Evolutionary conservation across 2,329 filamentous ascomycete species (phyloP).

Genomic region (Paecilomyces formosus): DNA sequence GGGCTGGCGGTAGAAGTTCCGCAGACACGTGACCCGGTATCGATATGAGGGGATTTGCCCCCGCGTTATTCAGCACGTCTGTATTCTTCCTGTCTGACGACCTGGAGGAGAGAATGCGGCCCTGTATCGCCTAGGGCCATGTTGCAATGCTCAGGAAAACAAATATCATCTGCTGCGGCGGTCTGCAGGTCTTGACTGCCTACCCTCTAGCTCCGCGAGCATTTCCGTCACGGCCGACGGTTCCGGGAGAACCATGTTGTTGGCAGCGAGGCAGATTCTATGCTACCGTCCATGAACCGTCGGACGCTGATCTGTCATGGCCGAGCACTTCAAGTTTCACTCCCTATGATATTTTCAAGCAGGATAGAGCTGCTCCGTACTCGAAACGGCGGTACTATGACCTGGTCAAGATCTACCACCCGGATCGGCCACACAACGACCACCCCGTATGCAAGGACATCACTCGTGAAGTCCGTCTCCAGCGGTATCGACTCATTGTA

Average conservation of each 20-base stretch:
- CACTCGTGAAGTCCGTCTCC: conserved; percentile 59
- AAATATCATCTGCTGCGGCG: conserved; percentile 29
- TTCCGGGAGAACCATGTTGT: conserved; percentile 7
- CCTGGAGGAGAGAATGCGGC: background rate
- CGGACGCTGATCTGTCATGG: conserved; percentile 29
- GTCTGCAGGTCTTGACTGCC: conserved; percentile 26
- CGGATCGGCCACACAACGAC: conserved; percentile 56
- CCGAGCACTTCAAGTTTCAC: conserved; percentile 46
- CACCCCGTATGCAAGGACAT: conserved; percentile 39
- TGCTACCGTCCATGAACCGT: conserved; percentile 24
- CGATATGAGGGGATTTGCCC: background rate
- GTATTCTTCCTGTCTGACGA: background rate
- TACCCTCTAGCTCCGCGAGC: conserved; percentile 19
- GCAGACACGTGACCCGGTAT: background rate
- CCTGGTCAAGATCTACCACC: conserved; percentile 93
- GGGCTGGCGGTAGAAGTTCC: background rate
- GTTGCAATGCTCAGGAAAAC: conserved; percentile 43
- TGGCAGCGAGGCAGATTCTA: conserved; percentile 18
- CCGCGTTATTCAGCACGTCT: background rate
- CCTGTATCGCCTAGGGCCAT: conserved; percentile 20
- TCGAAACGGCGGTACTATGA: conserved; percentile 79
- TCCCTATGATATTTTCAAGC: conserved; percentile 81
- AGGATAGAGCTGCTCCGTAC: conserved; percentile 59
- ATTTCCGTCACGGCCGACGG: conserved; percentile 14
- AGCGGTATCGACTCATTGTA: conserved; percentile 83